Evolutionary conservation across 2,329 filamentous ascomycete species (phyloP).

Genomic region (Colletotrichum sp.): DNA sequence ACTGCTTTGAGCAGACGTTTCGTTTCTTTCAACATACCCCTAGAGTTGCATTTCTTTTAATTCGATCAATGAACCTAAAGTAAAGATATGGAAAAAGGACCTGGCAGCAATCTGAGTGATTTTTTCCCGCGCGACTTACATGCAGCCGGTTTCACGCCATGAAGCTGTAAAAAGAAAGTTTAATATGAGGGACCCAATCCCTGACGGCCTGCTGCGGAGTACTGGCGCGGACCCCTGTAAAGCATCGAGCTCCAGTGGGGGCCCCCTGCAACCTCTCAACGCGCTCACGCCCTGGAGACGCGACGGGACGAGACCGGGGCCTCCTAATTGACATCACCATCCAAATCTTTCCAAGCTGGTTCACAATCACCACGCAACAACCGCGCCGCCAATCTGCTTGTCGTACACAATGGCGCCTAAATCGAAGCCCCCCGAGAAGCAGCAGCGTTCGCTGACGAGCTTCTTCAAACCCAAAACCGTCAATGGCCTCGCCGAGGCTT

Average conservation of each 20-base stretch:
- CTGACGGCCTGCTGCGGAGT: not conserved
- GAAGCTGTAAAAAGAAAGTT: slow-evolving; percentile 18
- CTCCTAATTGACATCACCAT: slow-evolving; percentile 8
- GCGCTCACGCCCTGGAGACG: slow-evolving; percentile 11
- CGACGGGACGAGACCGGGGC: slow-evolving; percentile 11
- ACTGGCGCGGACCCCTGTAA: slow-evolving; percentile 4
- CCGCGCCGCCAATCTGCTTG: not conserved
- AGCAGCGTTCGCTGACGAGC: slow-evolving; percentile 83
- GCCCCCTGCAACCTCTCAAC: slow-evolving; percentile 10
- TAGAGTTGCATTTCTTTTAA: not conserved
- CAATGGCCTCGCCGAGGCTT: slow-evolving; percentile 47
- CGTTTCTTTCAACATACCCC: not conserved
- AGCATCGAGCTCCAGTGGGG: not conserved
- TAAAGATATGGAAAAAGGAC: not conserved
- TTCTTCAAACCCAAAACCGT: slow-evolving; percentile 75
- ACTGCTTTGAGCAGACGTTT: not conserved
- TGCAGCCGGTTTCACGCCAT: not conserved
- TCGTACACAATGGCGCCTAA: slow-evolving; percentile 9
- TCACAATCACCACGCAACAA: not conserved
- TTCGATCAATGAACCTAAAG: not conserved
- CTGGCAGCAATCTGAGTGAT: not conserved
- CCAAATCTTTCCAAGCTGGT: not conserved
- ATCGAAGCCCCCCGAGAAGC: slow-evolving; percentile 55
- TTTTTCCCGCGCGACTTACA: not conserved
- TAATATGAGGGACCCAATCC: slow-evolving; percentile 1